These are phyloP conservation scores for Neoscytalidium dimidiatum DNA, from an alignment of 2,329 filamentous ascomycete species.

Conservation along the genomic window DNA sequence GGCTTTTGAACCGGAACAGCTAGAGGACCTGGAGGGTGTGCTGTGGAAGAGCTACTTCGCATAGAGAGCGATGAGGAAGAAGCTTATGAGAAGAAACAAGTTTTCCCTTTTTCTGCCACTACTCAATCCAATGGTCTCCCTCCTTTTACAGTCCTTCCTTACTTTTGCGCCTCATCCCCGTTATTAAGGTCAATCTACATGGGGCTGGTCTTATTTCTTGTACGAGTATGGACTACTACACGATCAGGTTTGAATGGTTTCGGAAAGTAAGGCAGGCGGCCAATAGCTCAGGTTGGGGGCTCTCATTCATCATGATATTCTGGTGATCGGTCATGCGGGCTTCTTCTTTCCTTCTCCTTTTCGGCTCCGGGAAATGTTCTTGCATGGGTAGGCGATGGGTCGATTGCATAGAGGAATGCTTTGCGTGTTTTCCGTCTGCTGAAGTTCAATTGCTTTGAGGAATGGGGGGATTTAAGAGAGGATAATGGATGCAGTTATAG, in stretches of 20 bases:
- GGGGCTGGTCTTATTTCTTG: neutral
- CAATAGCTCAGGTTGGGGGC: too few species aligned
- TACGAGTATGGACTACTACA: neutral
- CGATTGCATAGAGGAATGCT: neutral
- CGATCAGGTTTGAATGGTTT: neutral
- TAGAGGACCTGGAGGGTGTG: conserved; percentile 94
- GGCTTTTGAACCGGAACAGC: conserved; percentile 85
- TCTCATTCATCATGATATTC: too few species aligned
- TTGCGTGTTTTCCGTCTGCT: neutral
- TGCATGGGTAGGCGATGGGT: neutral
- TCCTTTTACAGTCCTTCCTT: neutral
- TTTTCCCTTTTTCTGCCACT: neutral
- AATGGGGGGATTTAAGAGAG: neutral
- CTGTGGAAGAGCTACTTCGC: conserved; percentile 99
- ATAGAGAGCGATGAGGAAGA: conserved; percentile 40
- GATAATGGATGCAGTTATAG: too few species aligned
- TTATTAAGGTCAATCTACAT: neutral
- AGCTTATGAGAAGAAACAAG: neutral
- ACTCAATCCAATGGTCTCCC: neutral
- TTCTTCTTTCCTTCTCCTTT: neutral
- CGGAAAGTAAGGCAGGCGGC: too few species aligned
- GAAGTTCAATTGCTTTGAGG: neutral
- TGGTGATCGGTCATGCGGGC: neutral
- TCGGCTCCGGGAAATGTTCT: neutral
- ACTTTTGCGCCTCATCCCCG: neutral